Conservation (phyloP, 2,329 filamentous ascomycete species). For the Fusarium sp. region DNA sequence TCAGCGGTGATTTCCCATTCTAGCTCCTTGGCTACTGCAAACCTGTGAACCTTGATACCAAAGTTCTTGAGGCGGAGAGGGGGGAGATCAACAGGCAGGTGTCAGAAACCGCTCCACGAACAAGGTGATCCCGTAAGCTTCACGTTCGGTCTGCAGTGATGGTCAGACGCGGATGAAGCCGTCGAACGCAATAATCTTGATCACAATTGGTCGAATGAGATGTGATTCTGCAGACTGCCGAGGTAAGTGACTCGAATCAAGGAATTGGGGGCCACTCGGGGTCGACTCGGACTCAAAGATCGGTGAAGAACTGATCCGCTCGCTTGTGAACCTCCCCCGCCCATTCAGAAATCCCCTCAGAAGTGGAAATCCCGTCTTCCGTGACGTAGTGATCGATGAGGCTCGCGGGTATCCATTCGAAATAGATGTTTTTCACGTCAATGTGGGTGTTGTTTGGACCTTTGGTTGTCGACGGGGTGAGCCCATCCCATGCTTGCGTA, state of each 20-base stretch:
- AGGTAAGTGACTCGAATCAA: constrained; percentile 16
- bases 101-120: constrained; percentile 26
- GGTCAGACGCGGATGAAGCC: constrained; percentile 17
- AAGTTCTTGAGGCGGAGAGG: neutral
- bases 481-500: constrained; percentile 56
- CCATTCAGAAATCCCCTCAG: constrained; percentile 53
- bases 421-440: constrained; percentile 64
- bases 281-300: constrained; percentile 41
- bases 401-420: constrained; percentile 68
- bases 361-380: constrained; percentile 61
- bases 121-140: constrained; percentile 21
- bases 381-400: constrained; percentile 67
- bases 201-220: neutral
- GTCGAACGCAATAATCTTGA: neutral
- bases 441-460: constrained; percentile 32
- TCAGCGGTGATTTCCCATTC: neutral
- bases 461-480: constrained; percentile 5
- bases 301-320: constrained; percentile 57
- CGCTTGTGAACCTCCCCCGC: constrained; percentile 53
- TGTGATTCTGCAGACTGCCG: constrained; percentile 14
- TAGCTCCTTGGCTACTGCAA: neutral
- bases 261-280: constrained; percentile 11
- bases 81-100: constrained; percentile 5
- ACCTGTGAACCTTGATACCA: neutral
- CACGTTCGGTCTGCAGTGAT: neutral